Evolutionary conservation across 2,329 filamentous ascomycete species (phyloP), one percentile per base, ranked within the genome.

Genomic region (Fulvia fulva): DNA sequence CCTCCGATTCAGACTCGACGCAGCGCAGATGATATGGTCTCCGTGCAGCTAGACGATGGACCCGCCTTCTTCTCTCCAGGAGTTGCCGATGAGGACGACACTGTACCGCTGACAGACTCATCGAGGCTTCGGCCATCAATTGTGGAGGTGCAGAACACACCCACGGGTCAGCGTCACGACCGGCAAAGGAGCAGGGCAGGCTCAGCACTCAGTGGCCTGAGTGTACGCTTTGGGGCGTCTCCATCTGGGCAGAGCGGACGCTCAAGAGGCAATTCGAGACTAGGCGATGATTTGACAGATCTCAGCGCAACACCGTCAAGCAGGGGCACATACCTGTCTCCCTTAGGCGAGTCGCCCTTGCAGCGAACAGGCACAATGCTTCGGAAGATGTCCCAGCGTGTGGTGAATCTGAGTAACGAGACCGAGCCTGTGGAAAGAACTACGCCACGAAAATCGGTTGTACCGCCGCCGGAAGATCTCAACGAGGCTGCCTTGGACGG

Each of bases 351-450:
- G 37, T 80, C 78, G 41, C 76, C 80, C 22, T 70, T 83, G 49
- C 72, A 75, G 47, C 72, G 80, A 56, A 80, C 79, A 41, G 76
- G 78, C 23, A 80, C 78, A 59, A 78, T 83, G 69, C 70, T 82
- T 70, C 74, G 80, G 63, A 86, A 85, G 65, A 96, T 99, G 86
- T 97, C 95, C 30, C 92, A 97, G 77, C 90, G 94, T 78, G 92
- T 99, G 56, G 94, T 99, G 70, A 97, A 97, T 70, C 84, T 99
- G 67, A 96, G 91, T 75, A 96, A 96, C 71, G 94, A 97, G 69
- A 88, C 87, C 4, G 90, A 97, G 67, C 78, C 90, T 21, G 80
- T 92, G 16, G 91, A 96, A 71, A 86, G 88, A 62, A 86, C 84
- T 53, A 81, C 86, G 23, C 81, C 84, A 44, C 81, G 84, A 50